These are phyloP conservation scores for Coniosporium uncinatum DNA, from an alignment of 2,329 filamentous ascomycete genomes.

Conservation along the genomic window DNA sequence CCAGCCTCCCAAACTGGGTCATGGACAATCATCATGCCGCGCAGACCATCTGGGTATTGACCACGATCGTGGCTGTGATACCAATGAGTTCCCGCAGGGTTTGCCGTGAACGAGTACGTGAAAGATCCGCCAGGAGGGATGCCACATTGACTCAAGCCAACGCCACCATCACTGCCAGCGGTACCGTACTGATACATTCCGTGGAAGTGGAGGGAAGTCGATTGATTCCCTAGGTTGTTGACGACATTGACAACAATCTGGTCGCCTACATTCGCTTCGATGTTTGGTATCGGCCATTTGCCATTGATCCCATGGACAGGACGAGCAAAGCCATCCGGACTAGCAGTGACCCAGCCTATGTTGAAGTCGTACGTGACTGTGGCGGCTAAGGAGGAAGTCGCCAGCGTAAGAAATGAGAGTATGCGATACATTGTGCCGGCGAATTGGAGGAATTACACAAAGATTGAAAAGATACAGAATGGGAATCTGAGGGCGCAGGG, in stretches of 20 bases:
- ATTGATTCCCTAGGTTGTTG: conserved; percentile 23
- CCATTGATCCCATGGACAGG: conserved; percentile 5
- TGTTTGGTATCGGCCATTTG: conserved; percentile 3
- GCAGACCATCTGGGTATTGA: background rate
- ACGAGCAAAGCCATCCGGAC: conserved; percentile 45
- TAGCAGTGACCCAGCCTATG: conserved; percentile 47
- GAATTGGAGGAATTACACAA: too few species aligned
- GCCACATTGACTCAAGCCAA: conserved; percentile 4
- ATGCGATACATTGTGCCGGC: background rate
- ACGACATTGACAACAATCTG: conserved; percentile 3
- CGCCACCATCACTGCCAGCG: conserved; percentile 3
- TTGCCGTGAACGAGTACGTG: conserved; percentile 37
- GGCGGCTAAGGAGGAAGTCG: conserved; percentile 3
- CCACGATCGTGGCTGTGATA: conserved; percentile 25
- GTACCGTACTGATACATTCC: conserved; percentile 4
- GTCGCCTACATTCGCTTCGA: conserved; percentile 4
- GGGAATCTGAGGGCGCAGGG: too few species aligned
- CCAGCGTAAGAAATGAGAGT: conserved; percentile 14
- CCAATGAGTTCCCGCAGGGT: conserved; percentile 48
- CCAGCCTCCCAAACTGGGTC: conserved; percentile 47
- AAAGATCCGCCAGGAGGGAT: conserved; percentile 5
- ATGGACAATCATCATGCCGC: conserved; percentile 3
- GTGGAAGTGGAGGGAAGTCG: conserved; percentile 7
- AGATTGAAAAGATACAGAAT: too few species aligned
- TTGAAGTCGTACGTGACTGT: conserved; percentile 38